These are phyloP conservation scores for Alternaria sp. DNA, from an alignment of 2,329 filamentous ascomycete genomes.

Conservation along the genomic window DNA sequence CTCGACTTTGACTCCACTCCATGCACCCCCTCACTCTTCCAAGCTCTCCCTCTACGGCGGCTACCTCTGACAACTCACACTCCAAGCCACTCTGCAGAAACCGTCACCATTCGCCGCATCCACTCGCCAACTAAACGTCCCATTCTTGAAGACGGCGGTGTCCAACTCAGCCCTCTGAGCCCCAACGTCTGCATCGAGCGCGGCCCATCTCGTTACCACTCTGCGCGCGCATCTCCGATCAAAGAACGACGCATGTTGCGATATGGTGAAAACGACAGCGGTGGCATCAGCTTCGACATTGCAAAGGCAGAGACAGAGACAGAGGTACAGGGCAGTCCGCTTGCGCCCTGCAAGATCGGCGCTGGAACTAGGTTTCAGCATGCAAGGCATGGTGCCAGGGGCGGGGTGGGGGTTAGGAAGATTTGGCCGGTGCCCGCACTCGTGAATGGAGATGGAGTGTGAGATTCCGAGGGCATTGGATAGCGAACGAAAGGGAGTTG, in stretches of 20 bases:
- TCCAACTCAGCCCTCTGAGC: slow-evolving; percentile 36
- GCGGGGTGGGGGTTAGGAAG: not conserved
- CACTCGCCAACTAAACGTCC: not conserved
- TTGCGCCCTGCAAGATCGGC: slow-evolving; percentile 17
- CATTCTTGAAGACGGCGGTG: slow-evolving; percentile 15
- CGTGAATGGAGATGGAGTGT: not conserved
- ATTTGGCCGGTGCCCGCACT: not conserved
- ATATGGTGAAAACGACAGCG: slow-evolving; percentile 11
- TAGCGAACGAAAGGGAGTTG: not conserved
- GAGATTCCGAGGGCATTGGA: not conserved
- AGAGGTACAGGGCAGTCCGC: not conserved
- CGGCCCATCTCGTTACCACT: slow-evolving; percentile 33
- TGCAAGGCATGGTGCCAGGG: slow-evolving; percentile 1
- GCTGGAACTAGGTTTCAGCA: slow-evolving; percentile 24
- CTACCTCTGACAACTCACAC: not conserved
- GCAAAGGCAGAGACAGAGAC: not conserved
- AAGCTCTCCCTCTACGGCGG: not conserved
- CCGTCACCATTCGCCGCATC: not conserved
- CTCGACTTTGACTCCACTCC: not conserved
- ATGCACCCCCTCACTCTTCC: not conserved
- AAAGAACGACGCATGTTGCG: not conserved
- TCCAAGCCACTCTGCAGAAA: not conserved
- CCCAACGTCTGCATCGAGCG: slow-evolving; percentile 46
- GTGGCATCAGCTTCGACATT: not conserved
- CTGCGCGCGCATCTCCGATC: slow-evolving; percentile 3